Conservation (phyloP, 345 rosid species). For the Eutrema yunnanense region DNA sequence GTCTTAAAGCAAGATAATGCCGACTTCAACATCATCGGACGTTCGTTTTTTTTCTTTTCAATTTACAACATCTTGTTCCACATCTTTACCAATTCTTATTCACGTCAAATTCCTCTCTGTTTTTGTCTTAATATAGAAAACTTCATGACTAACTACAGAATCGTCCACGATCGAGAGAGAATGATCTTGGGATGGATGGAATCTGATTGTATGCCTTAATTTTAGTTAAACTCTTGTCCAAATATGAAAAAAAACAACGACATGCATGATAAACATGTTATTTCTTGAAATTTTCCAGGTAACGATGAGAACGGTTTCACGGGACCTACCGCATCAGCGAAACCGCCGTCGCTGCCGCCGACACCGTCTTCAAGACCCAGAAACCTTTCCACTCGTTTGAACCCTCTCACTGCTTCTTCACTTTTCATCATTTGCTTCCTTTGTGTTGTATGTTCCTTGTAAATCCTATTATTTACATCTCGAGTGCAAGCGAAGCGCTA, state of each 20-base stretch:
- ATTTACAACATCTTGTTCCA: neutral
- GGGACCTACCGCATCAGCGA: neutral
- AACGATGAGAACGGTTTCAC: slow-evolving; percentile 10
- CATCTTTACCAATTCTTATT: neutral
- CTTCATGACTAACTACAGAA: slow-evolving; percentile 65
- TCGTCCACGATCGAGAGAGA: slow-evolving; percentile 64
- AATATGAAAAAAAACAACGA: neutral
- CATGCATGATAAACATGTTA: too few species aligned
- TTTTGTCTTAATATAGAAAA: slow-evolving; percentile 40
- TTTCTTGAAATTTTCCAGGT: slow-evolving; percentile 1
- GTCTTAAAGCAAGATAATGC: slow-evolving; percentile 49
- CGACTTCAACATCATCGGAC: slow-evolving; percentile 72
- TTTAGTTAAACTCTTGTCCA: neutral
- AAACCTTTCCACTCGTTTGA: neutral
- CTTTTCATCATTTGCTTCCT: neutral
- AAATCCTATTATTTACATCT: neutral
- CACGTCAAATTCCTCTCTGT: neutral
- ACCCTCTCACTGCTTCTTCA: slow-evolving; percentile 5
- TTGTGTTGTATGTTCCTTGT: neutral
- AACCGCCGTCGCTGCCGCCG: neutral
- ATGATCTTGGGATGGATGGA: slow-evolving; percentile 57
- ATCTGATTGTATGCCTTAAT: slow-evolving; percentile 53
- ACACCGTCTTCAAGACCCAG: neutral
- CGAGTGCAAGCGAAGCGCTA: neutral
- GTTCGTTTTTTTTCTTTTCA: slow-evolving; percentile 35